These are phyloP conservation scores for Alternaria longipes DNA, from an alignment of 2,329 filamentous ascomycete genomes.

Conservation along the genomic window DNA sequence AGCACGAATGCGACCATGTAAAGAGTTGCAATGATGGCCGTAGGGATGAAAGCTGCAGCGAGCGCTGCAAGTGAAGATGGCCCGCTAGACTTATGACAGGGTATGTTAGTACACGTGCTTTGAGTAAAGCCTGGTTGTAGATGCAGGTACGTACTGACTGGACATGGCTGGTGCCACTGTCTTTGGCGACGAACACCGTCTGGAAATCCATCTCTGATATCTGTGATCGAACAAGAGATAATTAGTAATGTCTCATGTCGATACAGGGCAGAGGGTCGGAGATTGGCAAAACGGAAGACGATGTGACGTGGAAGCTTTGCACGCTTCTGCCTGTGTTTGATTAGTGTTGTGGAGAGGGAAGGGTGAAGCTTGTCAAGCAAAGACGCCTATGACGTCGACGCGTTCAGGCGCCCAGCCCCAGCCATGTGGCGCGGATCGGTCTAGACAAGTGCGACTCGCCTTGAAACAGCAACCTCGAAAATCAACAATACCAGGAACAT, in stretches of 20 bases:
- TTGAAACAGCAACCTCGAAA: not conserved
- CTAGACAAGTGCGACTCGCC: constrained; percentile 15
- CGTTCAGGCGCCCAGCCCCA: constrained; percentile 6
- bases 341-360: constrained; percentile 9
- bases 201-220: constrained; percentile 28
- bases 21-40: constrained; percentile 39
- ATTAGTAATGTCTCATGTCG: constrained; percentile 14
- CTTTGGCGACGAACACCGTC: constrained; percentile 22
- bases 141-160: constrained; percentile 27
- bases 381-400: constrained; percentile 25
- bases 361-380: constrained; percentile 14
- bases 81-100: constrained; percentile 34
- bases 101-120: constrained; percentile 16
- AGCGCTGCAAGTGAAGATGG: constrained; percentile 46
- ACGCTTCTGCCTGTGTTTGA: constrained; percentile 6
- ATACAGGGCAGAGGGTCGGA: not conserved
- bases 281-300: constrained; percentile 2
- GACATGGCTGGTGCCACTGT: constrained; percentile 22
- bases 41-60: constrained; percentile 49
- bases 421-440: constrained; percentile 7
- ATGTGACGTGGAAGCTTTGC: not conserved
- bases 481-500: not conserved
- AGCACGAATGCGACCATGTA: constrained; percentile 51
- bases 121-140: not conserved
- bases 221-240: not conserved